Evolutionary conservation across 805 yeast genomes (phyloP).

Genomic region (Saturnispora silvae): DNA sequence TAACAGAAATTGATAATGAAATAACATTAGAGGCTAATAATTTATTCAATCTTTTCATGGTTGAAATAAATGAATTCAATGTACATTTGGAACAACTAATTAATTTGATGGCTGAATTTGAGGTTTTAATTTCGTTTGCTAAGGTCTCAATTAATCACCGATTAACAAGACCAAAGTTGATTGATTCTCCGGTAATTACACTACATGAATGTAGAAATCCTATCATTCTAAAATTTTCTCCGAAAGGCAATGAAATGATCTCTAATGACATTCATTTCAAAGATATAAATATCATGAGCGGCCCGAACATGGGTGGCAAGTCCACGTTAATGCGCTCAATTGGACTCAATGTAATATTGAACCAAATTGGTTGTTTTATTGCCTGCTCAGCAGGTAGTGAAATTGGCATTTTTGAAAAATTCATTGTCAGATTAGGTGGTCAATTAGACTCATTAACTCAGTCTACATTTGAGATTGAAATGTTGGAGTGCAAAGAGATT

Average conservation of each 20-base stretch:
- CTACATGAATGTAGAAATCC: constrained; percentile 43
- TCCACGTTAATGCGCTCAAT: constrained; percentile 66
- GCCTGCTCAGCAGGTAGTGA: constrained; percentile 48
- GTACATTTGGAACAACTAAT: constrained; percentile 33
- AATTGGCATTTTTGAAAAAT: constrained; percentile 52
- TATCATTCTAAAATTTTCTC: constrained; percentile 20
- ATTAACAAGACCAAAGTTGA: constrained; percentile 42
- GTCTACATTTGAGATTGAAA: constrained; percentile 76
- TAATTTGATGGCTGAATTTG: constrained; percentile 42
- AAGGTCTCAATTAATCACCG: constrained; percentile 40
- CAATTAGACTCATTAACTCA: constrained; percentile 70
- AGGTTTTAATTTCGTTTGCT: constrained; percentile 58
- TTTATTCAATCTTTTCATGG: constrained; percentile 34
- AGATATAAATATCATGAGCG: constrained; percentile 49
- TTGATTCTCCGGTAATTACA: constrained; percentile 36
- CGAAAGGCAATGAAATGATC: constrained; percentile 34
- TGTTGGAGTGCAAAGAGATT: constrained; percentile 54
- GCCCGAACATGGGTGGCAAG: constrained; percentile 87
- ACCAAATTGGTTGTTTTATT: constrained; percentile 67
- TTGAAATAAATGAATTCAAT: constrained; percentile 29
- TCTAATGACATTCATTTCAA: constrained; percentile 52
- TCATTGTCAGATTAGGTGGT: constrained; percentile 65
- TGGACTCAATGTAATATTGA: constrained; percentile 60
- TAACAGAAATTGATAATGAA: constrained; percentile 52
- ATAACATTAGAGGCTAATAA: constrained; percentile 36